Conservation (phyloP, 2,329 filamentous ascomycete genomes). For the Fusarium sp. region DNA sequence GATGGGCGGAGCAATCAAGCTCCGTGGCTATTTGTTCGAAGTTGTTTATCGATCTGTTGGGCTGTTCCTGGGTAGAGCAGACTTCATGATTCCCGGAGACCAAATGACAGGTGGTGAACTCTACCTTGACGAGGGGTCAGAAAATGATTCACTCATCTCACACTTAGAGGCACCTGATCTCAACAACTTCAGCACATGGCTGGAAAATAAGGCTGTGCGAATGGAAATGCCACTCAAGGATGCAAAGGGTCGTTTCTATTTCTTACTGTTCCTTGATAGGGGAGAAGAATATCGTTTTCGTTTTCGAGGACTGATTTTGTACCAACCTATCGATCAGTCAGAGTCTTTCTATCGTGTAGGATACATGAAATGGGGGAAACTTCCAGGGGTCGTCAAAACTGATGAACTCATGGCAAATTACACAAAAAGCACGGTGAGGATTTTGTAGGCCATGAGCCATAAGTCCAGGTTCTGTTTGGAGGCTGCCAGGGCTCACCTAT, state of each 20-base stretch:
- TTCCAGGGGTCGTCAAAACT: background rate
- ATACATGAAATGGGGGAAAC: background rate
- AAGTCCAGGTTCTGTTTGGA: fast-evolving
- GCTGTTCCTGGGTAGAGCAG: background rate
- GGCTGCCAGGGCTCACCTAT: background rate
- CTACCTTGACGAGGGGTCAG: background rate
- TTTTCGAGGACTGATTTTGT: background rate
- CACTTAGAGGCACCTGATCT: background rate
- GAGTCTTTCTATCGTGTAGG: background rate
- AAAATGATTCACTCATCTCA: background rate
- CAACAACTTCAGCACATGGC: background rate
- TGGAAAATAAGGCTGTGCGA: background rate
- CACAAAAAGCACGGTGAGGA: background rate
- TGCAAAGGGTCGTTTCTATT: background rate
- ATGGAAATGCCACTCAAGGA: background rate
- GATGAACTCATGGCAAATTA: background rate
- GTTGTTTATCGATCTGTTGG: background rate
- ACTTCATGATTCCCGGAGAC: background rate
- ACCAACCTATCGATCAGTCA: background rate
- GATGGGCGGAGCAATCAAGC: background rate
- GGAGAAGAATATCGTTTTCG: background rate
- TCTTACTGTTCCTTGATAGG: background rate
- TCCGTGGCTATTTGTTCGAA: background rate
- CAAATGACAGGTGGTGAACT: background rate
- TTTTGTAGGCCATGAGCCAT: background rate